Evolutionary conservation across 169 alveolate genomes (phyloP), one percentile per base, ranked within the genome.

Genomic region (Plasmodium chabaudi): DNA sequence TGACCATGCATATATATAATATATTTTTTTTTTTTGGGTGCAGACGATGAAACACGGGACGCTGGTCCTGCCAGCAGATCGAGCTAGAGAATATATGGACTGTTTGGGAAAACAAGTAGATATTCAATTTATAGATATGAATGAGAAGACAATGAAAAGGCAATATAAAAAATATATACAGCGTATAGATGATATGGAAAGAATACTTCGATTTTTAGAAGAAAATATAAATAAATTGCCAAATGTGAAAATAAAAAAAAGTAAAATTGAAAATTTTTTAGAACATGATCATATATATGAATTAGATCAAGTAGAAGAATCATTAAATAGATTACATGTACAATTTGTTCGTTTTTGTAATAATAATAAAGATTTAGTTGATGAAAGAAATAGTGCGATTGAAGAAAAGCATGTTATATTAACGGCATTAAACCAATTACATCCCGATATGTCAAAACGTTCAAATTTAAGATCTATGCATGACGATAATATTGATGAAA

Each of bases 141-240:
- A 94, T 69, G 96, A 91, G 53, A 86, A 89, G 39, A 74, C 97
- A 23, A 93, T 97, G 96, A 94, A 94, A 47, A 89, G 99, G 19
- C 99, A 95, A 59, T 97, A 96, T 75, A 95, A 95, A 86, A 93
- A 93, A 72, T 96, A 96, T 72, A 94, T 97, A 27, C 98, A 97
- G 68, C 94, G 99, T 34, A 95, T 97, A 9, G 98, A 96, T 60
- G 97, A 97, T 63, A 96, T 97, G 99, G 98, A 97, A 79, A 93
- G 97, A 39, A 94, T 94, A 87, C 88, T 96, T 15, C 94, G 98
- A 10, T 95, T 95, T 44, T 75, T 95, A 79, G 91, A 87, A 67
- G 95, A 93, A 47, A 96, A 94, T 77, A 94, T 95, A 25, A 95
- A 93, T 15, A 88, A 92, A 47, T 71, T 94, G 39, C 98, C 97